Conservation (phyloP, 768 basidiomycete species). For the Trametes villosa region DNA sequence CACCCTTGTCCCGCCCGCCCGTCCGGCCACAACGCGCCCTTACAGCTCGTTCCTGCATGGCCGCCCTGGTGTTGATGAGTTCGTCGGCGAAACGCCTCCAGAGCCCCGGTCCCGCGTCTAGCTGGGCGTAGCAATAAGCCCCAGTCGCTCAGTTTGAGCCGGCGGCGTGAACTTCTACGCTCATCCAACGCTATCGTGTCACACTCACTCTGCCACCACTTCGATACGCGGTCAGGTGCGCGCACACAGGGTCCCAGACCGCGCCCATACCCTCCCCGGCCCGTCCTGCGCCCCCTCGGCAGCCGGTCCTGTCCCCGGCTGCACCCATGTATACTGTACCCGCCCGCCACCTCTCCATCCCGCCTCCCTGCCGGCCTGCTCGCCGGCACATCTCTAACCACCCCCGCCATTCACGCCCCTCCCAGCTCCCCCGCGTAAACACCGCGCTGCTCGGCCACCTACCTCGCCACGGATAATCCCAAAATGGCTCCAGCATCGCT, state of each 20-base stretch:
- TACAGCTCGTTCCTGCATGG: too few relatives aligned
- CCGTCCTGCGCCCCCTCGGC: neutral
- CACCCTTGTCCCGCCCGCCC: neutral
- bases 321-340: neutral
- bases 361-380: neutral
- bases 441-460: neutral
- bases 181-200: too few relatives aligned
- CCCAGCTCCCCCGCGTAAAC: neutral
- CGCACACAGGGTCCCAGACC: neutral
- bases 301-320: too few relatives aligned
- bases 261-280: neutral
- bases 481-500: conserved; percentile 32
- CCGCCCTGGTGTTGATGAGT: too few relatives aligned
- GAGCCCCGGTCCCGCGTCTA: too few relatives aligned
- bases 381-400: neutral
- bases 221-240: neutral
- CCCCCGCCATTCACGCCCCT: neutral
- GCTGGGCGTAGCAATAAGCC: too few relatives aligned
- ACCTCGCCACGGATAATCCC: neutral
- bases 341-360: neutral
- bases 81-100: too few relatives aligned
- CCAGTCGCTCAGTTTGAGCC: too few relatives aligned
- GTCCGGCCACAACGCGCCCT: neutral
- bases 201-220: neutral
- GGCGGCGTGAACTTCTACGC: too few relatives aligned